Conservation (phyloP, 441 rosid species). For the Erysimum pusillum region DNA sequence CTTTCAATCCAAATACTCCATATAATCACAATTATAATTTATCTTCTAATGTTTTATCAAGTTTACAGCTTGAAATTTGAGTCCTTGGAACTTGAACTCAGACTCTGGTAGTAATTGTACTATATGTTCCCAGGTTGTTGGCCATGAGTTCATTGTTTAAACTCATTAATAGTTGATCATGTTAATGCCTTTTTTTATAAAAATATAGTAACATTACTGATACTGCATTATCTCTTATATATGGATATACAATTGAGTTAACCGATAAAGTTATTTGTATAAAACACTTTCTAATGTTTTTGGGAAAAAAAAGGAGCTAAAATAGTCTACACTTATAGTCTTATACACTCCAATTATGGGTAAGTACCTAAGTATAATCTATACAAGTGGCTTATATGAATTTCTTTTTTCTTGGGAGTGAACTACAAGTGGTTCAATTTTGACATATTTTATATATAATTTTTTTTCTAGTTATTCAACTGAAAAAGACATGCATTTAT, state of each 20-base stretch:
- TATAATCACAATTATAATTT: neutral
- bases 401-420: too few species aligned
- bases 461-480: too few species aligned
- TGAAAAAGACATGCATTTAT: too few species aligned
- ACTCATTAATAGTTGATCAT: conserved; percentile 15
- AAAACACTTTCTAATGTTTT: neutral
- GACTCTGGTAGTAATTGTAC: conserved; percentile 36
- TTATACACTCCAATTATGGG: neutral
- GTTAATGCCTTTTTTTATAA: neutral
- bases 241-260: neutral
- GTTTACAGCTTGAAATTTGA: conserved; percentile 31
- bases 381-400: too few species aligned
- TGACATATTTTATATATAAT: too few species aligned
- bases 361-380: neutral
- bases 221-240: neutral
- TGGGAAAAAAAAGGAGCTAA: too few species aligned
- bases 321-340: neutral
- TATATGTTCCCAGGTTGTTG: conserved; percentile 45
- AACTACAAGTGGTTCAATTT: too few species aligned
- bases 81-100: conserved; percentile 48
- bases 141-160: conserved; percentile 36
- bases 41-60: conserved; percentile 1
- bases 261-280: neutral
- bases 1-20: neutral
- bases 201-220: neutral